phyloP scores from a whole-genome alignment of 768 basidiomycete genomes.

The Suillus cothurnatus region DNA sequence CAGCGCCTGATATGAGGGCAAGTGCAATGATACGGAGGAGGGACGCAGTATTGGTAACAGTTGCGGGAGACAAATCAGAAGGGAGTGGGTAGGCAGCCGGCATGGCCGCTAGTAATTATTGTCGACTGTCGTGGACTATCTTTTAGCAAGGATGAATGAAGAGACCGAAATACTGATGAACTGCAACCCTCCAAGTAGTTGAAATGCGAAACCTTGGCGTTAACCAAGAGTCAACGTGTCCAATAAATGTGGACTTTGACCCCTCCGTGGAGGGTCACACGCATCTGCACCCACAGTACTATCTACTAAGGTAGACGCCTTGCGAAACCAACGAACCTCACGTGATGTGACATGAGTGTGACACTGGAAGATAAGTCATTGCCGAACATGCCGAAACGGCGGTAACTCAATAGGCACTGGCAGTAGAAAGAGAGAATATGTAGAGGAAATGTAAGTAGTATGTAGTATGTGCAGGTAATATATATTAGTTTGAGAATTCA shows the following conservation, averaged over 20 bases:
- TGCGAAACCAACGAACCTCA: too few relatives aligned
- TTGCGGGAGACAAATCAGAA: slow-evolving; percentile 64
- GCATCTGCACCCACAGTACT: background rate
- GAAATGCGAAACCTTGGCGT: slow-evolving; percentile 4
- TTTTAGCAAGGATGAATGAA: slow-evolving; percentile 5
- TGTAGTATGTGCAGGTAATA: too few relatives aligned
- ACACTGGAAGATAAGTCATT: too few relatives aligned
- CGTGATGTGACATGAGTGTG: too few relatives aligned
- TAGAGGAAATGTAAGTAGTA: too few relatives aligned
- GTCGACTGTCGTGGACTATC: slow-evolving; percentile 2
- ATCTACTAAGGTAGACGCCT: too few relatives aligned
- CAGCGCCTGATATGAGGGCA: slow-evolving; percentile 88
- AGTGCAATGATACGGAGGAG: slow-evolving; percentile 91
- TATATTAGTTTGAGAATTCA: too few relatives aligned
- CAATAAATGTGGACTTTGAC: slow-evolving; percentile 3
- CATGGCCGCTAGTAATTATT: slow-evolving; percentile 51
- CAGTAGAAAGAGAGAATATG: too few relatives aligned
- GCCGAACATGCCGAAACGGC: too few relatives aligned
- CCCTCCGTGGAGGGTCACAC: background rate
- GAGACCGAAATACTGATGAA: background rate
- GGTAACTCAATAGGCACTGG: too few relatives aligned
- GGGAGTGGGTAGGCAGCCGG: slow-evolving; percentile 75
- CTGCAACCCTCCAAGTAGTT: background rate
- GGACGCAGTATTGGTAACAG: slow-evolving; percentile 86
- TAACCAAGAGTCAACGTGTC: slow-evolving; percentile 27